These are phyloP conservation scores for Nematocida sp. DNA, from an alignment of 371 early-diverging fungal genomes.

Conservation along the genomic window DNA sequence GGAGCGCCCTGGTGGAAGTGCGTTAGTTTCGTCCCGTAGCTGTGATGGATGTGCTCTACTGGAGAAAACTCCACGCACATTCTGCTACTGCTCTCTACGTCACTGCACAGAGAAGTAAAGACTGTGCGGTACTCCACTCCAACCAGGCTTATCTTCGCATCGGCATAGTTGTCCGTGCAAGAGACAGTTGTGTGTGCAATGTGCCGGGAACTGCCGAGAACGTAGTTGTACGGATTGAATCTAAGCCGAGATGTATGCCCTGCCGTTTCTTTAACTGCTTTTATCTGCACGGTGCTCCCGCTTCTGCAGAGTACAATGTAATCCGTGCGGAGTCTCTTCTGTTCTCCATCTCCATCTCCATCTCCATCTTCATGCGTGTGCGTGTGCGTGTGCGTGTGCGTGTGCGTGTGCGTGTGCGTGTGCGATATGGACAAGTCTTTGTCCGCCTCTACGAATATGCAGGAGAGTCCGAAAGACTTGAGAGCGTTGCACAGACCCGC, in stretches of 20 bases:
- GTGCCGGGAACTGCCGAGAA: not conserved
- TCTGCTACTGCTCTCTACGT: not conserved
- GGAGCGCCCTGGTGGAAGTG: not conserved
- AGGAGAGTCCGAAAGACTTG: constrained; percentile 21
- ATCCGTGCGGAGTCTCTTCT: not conserved
- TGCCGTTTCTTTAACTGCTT: not conserved
- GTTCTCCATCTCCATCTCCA: not conserved
- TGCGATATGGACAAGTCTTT: not conserved
- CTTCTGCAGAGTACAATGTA: not conserved
- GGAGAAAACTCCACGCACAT: constrained; percentile 55
- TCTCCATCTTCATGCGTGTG: not conserved
- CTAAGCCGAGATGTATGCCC: no score
- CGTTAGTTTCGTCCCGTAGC: constrained; percentile 27
- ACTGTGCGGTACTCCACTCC: not conserved
- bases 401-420: no score
- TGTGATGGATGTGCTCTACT: constrained; percentile 54
- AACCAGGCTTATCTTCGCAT: not conserved
- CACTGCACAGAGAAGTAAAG: no score
- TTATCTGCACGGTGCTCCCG: not conserved
- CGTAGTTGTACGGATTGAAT: not conserved
- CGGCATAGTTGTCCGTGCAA: not conserved
- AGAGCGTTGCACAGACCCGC: constrained; percentile 49
- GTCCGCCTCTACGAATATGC: constrained; percentile 36
- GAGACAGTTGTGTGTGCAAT: not conserved
- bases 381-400: not conserved